Base-by-base conservation (phyloP, 2,329 filamentous ascomycete species). In the Pseudodiploospora longispora region DNA sequence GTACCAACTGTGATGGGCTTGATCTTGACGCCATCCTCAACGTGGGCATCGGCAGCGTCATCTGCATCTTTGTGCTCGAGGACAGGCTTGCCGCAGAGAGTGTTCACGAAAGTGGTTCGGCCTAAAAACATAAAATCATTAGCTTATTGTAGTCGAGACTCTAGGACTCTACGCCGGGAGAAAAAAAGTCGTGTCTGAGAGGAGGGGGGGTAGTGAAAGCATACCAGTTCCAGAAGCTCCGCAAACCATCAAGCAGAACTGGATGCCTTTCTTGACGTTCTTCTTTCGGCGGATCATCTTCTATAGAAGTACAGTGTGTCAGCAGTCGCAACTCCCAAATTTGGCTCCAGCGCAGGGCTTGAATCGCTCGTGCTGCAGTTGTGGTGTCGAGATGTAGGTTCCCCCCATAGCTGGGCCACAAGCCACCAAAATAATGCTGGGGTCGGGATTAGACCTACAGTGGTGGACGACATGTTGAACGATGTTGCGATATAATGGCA, bases 191-290 rank as follows among this genome's bases (percentile, higher is more conserved):
- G 19, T 19, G 19, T 19, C 19, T 19, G 19, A 30, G 8, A 41
- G n/a, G 27, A 38, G 27, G 40, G 52, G 34, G 45, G 47, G 48
- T 50, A 46, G 44, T 51, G 44, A 47, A 48, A 47, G 72, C 78
- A 62, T 82, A 95, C 89, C 93, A 71, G 93, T 97, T 70, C 93
- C 93, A 59, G 91, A 97, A 66, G 93, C 93, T 75, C 93, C 93
- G 67, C 93, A 97, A 63, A 98, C 93, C 93, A 98, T 98, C 80
- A 98, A 73, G 71, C 90, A 97, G 77, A 98, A 98, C 78, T 98
- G 93, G 65, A 98, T 97, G 66, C 93, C 93, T 82, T 96, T 96
- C 86, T 96, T 96, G 75, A 98, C 91, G 80, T 98, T 97, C 87
- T 98, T 98, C 91, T 98, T 98, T 72, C 88, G 85, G 74, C 93